Base-by-base conservation (phyloP, 139 green algal genomes). In the Chlorella ohadii region DNA sequence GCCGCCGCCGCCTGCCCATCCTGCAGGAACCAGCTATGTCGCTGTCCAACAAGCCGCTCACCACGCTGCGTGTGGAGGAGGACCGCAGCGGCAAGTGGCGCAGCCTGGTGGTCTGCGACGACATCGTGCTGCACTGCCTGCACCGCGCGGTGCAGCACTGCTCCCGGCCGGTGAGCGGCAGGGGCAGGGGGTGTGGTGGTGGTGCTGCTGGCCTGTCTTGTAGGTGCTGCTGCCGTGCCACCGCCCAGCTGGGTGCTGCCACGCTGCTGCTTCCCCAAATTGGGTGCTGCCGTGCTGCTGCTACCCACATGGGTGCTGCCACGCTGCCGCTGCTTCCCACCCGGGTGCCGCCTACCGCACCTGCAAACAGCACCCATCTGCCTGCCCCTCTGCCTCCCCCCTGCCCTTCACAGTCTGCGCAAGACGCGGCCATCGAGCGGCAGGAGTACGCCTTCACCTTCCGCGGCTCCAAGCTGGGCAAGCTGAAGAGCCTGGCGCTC, bases 1-100 rank as follows among this genome's bases (percentile, higher is more conserved):
- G 44, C 44, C 44, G 44, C 44, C 44, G 44, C 44, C 61, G 61
- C 61, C 28, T n/a, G n/a, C n/a, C n/a, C n/a, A n/a, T n/a, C n/a
- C n/a, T n/a, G n/a, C n/a, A n/a, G n/a, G n/a, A n/a, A n/a, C n/a
- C n/a, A n/a, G n/a, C n/a, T n/a, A 70, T 70, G 63, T 70, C 63
- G 27, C 63, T 70, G 27, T 3, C 63, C 28, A 70, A 70, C 28
- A 70, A 70, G 63, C 63, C 63, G 28, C 63, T 70, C 28, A 22
- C 28, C 16, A 7, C 31, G 16, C 63, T 70, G 28, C 63, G 63
- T 4, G 63, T 70, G 63, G 63, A 70, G n/a, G 63, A 70, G 12
- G 63, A 70, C 28, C 63, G 63, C 63, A 70, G 63, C 12, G 63
- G 63, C 28, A 70, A 70, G 63, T 70, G 63, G 63, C 63, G 63